These are phyloP conservation scores for Pestalotiopsis sp. DNA, from an alignment of 2,329 filamentous ascomycete genomes.

Conservation along the genomic window DNA sequence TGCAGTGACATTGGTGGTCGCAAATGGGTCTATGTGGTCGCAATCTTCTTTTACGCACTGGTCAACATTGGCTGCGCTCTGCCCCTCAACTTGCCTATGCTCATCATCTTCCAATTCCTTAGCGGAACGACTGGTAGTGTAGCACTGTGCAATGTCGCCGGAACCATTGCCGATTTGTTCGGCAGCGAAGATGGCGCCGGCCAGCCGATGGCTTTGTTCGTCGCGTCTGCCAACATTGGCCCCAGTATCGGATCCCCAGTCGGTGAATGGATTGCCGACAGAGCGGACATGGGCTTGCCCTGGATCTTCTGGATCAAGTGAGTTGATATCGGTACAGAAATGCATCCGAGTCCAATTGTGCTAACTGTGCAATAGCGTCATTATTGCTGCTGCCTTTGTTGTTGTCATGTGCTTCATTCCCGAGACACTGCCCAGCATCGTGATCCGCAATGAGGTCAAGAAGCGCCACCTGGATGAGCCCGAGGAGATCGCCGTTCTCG, in stretches of 20 bases:
- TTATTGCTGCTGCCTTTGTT: slow-evolving; percentile 39
- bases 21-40: slow-evolving; percentile 46
- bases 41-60: slow-evolving; percentile 36
- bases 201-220: slow-evolving; percentile 46
- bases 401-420: slow-evolving; percentile 39
- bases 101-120: slow-evolving; percentile 41
- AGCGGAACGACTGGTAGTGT: slow-evolving; percentile 37
- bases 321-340: slow-evolving; percentile 13
- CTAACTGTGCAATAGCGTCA: slow-evolving; percentile 29
- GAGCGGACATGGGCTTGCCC: slow-evolving; percentile 36
- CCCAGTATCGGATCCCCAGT: slow-evolving; percentile 42
- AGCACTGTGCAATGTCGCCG: slow-evolving; percentile 38
- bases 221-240: slow-evolving; percentile 41
- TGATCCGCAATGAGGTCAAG: slow-evolving; percentile 37
- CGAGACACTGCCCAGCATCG: slow-evolving; percentile 42
- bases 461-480: slow-evolving; percentile 32
- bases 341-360: neutral
- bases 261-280: slow-evolving; percentile 41
- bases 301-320: slow-evolving; percentile 45
- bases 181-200: slow-evolving; percentile 40
- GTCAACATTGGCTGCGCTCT: slow-evolving; percentile 39
- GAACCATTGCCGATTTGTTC: slow-evolving; percentile 38
- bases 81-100: slow-evolving; percentile 39
- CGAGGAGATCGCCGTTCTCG: slow-evolving; percentile 33
- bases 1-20: slow-evolving; percentile 41